Evolutionary conservation across 75 land plant species (phyloP).

Genomic region (Pinus tabuliformis): DNA sequence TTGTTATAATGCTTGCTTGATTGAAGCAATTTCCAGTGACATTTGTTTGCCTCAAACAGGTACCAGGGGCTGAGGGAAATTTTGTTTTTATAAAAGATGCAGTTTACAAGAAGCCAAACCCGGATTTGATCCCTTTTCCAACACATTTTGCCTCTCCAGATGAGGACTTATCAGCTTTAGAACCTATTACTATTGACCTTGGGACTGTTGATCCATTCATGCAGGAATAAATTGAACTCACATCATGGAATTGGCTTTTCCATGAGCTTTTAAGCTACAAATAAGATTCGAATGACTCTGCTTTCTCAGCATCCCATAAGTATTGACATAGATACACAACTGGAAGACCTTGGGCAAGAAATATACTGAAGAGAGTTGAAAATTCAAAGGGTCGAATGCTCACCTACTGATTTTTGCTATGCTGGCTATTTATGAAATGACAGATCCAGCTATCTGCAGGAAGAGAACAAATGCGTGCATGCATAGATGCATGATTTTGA

Average conservation of each 20-base stretch:
- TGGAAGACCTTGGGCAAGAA: not conserved
- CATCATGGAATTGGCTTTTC: not conserved
- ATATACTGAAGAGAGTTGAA: too few species aligned
- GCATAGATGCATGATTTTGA: too few species aligned
- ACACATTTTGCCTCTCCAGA: constrained; percentile 61
- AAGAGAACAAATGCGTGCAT: too few species aligned
- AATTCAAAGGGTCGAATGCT: not conserved
- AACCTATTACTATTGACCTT: constrained; percentile 76
- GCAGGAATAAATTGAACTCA: constrained; percentile 14
- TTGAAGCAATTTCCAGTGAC: not conserved
- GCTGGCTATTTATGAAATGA: not conserved
- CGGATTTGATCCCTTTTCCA: constrained; percentile 82
- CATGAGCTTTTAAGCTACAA: not conserved
- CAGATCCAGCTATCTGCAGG: not conserved
- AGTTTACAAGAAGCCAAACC: constrained; percentile 74
- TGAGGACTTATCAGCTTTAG: constrained; percentile 52
- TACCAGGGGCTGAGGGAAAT: constrained; percentile 88
- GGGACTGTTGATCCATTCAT: constrained; percentile 89
- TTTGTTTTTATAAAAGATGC: constrained; percentile 92
- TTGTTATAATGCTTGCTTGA: not conserved
- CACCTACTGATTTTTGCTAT: not conserved
- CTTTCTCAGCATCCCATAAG: not conserved
- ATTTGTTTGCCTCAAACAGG: constrained; percentile 34
- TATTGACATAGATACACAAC: not conserved
- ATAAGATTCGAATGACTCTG: not conserved